Conservation (phyloP, 176 grass and related monocot species). For the Secale cereale region DNA sequence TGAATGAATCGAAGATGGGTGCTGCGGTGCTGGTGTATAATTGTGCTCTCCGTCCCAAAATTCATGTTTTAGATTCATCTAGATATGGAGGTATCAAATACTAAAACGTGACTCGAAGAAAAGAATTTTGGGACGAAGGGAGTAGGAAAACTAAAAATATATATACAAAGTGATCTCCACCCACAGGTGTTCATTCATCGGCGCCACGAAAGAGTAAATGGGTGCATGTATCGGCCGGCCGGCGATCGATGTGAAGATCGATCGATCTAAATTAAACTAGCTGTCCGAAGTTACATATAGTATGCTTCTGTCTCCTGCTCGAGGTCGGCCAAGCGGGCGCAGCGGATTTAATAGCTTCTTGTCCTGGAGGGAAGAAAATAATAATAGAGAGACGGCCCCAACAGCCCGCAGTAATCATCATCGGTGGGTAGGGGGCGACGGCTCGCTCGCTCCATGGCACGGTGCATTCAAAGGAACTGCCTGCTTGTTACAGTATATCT, state of each 20-base stretch:
- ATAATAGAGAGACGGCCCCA: no score
- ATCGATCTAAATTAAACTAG: constrained; percentile 3
- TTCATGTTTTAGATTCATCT: no score
- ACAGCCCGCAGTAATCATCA: not conserved
- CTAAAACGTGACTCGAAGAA: no score
- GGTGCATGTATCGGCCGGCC: constrained; percentile 1
- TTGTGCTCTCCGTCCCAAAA: no score
- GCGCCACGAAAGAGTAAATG: constrained; percentile 24
- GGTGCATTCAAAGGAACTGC: constrained; percentile 14
- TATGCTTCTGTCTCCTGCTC: not conserved
- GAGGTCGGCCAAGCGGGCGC: not conserved
- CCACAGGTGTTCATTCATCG: not conserved
- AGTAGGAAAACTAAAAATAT: no score
- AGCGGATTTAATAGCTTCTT: constrained; percentile 6
- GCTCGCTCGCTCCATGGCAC: not conserved
- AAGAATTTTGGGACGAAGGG: no score
- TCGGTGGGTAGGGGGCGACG: not conserved
- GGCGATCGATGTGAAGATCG: not conserved
- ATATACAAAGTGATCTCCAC: not conserved
- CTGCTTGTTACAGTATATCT: no score
- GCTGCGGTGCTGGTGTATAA: no score
- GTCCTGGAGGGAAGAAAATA: not conserved
- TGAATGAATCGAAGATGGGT: not conserved
- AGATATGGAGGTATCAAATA: no score
- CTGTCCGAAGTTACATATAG: constrained; percentile 3